Base-by-base conservation (phyloP, 2,329 filamentous ascomycete species). In the Exophiala sideris region DNA sequence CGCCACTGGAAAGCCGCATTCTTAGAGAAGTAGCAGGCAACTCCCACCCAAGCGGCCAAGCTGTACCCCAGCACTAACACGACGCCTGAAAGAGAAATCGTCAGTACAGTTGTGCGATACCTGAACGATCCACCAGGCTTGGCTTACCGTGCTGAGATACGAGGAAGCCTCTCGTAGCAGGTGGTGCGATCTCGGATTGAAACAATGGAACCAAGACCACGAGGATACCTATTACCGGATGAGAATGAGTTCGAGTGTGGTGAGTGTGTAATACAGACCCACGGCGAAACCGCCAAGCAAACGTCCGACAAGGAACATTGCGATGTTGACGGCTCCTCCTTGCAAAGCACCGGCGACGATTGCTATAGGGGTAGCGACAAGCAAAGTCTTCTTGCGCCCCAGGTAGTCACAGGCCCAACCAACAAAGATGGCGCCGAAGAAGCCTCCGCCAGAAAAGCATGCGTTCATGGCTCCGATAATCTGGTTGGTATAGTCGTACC, bases 41-140 rank as follows among this genome's bases (percentile, higher is more conserved):
- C 74, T 0, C 74, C 74, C 2, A 76, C 65, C 73, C 73, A 76
- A 2, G 64, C 66, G 6, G 72, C 65, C 29, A 76, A 64, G 68
- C 74, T 73, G 55, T 76, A 76, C 6, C 74, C 73, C 38, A 76
- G 75, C 6, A 76, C 73, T 20, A 76, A 65, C 58, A 76, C 74
- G 48, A 76, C 24, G 16, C 16, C 16, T 18, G 16, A 18, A 18
- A 18, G 16, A 18, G 16, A 18, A 18, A 18, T 18, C 16, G 16
- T 18, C 16, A 18, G 16, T 3, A 18, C 16, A 18, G 16, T 18
- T 18, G 16, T 18, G 16, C 16, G 16, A 18, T n/a, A 18, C 16
- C 16, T 18, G 16, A 18, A 18, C 16, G 16, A 18, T 18, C 16
- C 16, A 18, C 16, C 16, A 18, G 16, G 16, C 16, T 18, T 18